These are phyloP conservation scores for Bromus sterilis DNA, from an alignment of 176 grass and related monocot genomes.

Conservation along the genomic window DNA sequence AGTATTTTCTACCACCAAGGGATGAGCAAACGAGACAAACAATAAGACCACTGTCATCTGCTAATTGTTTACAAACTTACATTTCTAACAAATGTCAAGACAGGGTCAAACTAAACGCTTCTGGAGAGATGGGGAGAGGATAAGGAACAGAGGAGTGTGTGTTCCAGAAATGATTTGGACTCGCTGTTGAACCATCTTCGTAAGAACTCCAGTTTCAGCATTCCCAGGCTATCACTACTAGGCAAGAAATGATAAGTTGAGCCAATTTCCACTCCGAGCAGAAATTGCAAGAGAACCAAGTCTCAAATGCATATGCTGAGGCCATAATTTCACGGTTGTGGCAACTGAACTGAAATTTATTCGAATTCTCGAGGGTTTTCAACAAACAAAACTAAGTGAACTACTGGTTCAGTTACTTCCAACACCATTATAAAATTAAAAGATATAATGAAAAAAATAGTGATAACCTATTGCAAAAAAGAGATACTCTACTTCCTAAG, in stretches of 20 bases:
- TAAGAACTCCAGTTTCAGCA: background rate
- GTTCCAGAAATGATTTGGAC: background rate
- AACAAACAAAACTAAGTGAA: background rate
- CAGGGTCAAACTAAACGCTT: background rate
- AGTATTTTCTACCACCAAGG: background rate
- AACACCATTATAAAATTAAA: background rate
- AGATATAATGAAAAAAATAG: background rate
- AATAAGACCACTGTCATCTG: background rate
- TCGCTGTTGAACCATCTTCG: background rate
- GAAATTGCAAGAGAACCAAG: background rate
- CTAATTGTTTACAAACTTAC: background rate
- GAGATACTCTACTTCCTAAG: background rate
- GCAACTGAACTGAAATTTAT: background rate
- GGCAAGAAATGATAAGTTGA: background rate
- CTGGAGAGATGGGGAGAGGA: background rate
- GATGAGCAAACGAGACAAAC: background rate
- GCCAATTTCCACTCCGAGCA: background rate
- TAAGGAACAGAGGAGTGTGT: background rate
- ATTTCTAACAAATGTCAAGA: background rate
- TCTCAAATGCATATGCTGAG: background rate
- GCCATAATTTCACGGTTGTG: background rate
- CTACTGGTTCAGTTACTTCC: constrained; percentile 1
- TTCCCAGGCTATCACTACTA: background rate
- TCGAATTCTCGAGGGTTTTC: background rate
- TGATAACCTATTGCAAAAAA: background rate